Base-by-base conservation (phyloP, 148 eudicot species). In the Cornus kousa region DNA sequence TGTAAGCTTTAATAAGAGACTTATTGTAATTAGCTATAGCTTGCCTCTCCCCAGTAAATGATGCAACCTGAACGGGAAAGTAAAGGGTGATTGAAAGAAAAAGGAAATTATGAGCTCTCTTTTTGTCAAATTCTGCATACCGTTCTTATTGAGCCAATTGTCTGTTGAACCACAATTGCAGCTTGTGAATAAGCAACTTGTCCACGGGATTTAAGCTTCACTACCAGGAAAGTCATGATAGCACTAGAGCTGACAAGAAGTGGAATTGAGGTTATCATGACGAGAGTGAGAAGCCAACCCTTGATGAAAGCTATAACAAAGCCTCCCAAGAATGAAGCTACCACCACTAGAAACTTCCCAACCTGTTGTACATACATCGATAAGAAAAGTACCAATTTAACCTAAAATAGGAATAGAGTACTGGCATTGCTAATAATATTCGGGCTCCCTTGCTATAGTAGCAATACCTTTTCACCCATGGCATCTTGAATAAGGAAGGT, bases 21-120 rank as follows among this genome's bases (percentile, higher is more conserved):
- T 81, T 79, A 4, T 80, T 80, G 48, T 82, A 86, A 48, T 83
- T 85, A 17, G 70, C 75, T 24, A 86, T 76, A 32, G 89, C 86
- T 77, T 78, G 84, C 68, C 43, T 85, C 86, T 88, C 91, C 71
- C 91, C 89, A 19, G 91, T 88, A 76, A 86, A 89, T 23, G 92
- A 89, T 24, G 78, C 88, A 40, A 89, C 92, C 90, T 88, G 70
- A 66, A 72, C 24, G 12, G 37, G 2, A 69, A 73, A 43, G 32
- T n/a, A 4, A 48, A 77, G 68, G 17, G 12, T 17, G 31, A 28
- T 28, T 9, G 20, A 75, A 64, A 75, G 22, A 28, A 31, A 2
- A 16, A 31, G 6, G 16, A 11, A 12, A 24, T 35, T 11, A 4
- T 1, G 7, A 43, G 37, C 4, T 1, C 8, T 39, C 53, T n/a